Evolutionary conservation across 495 filamentous ascomycete genomes (phyloP), one percentile per base, ranked within the genome.

Genomic region (Talaromyces liani): DNA sequence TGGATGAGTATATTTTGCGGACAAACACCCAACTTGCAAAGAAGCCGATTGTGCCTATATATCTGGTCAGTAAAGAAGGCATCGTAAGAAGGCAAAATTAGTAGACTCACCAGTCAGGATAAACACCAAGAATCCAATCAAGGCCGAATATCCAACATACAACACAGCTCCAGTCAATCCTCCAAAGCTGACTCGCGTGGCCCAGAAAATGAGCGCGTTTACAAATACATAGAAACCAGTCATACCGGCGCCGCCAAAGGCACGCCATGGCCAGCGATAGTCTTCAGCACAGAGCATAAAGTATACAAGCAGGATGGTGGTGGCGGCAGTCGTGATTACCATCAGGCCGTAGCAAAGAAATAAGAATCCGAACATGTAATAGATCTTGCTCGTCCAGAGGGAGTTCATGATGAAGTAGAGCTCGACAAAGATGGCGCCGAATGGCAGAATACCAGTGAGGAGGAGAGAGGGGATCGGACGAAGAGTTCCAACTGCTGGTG

Each of bases 351-450:
- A 98, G 83, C 92, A 96, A 60, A 98, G 78, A 81, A 98, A 98
- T 45, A 98, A 82, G 82, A 98, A 98, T 31, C 94, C 94, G 68
- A 98, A 98, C 94, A 98, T 98, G 80, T 98, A 98, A 80, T 98
- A 98, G 63, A 98, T 91, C 79, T 93, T 93, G 80, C 86, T 90
- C 74, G 92, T 93, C 94, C 94, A 98, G 70, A 98, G 91, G 9
- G 88, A 92, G 76, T 87, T 93, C 90, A 97, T 94, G 77, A 98
- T 97, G 75, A 96, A 97, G 83, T 94, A 96, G 14, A 98, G 86
- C 75, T 98, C 95, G 47, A 98, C 91, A 65, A 96, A 96, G 75
- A 98, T 97, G 54, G 94, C 92, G 54, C 88, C 91, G 68, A 98
- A 98, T 10, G 95, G 95, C 14, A 97, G 81, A 58, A 97, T 86